Evolutionary conservation across 2,329 filamentous ascomycete species (phyloP).

Genomic region (Pleoardoris graminearum): DNA sequence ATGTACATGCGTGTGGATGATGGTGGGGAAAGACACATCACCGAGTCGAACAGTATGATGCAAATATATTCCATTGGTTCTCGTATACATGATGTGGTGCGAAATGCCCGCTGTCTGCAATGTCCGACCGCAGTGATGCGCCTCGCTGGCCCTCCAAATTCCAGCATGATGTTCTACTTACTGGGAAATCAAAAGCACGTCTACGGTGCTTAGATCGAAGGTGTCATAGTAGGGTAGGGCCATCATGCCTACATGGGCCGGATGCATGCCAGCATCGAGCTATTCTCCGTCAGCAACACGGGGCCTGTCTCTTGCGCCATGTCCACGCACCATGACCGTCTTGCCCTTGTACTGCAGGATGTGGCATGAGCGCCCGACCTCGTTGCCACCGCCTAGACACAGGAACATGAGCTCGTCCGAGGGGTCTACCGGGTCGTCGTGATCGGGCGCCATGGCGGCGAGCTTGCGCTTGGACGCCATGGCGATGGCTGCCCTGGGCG

Average conservation of each 20-base stretch:
- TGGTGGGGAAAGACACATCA: constrained; percentile 36
- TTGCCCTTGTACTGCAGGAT: constrained; percentile 99
- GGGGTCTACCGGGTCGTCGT: constrained; percentile 88
- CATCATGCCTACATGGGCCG: constrained; percentile 91
- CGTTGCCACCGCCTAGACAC: constrained; percentile 91
- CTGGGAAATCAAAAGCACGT: constrained; percentile 98
- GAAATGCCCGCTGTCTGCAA: constrained; percentile 16
- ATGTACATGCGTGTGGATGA: constrained; percentile 25
- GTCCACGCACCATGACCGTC: constrained; percentile 83
- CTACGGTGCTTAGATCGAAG: constrained; percentile 95
- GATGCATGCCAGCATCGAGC: constrained; percentile 97
- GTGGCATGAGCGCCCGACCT: constrained; percentile 95
- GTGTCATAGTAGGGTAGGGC: constrained; percentile 97
- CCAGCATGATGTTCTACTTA: constrained; percentile 63
- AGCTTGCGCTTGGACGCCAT: constrained; percentile 97
- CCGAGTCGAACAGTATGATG: constrained; percentile 40
- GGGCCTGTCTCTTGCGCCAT: neutral
- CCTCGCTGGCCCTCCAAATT: constrained; percentile 26
- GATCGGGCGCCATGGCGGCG: constrained; percentile 71
- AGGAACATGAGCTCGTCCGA: constrained; percentile 94
- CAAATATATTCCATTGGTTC: constrained; percentile 48
- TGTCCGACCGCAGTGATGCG: constrained; percentile 41
- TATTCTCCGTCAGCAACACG: constrained; percentile 47
- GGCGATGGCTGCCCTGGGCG: neutral
- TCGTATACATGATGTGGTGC: constrained; percentile 41